Evolutionary conservation across 2,329 filamentous ascomycete genomes (phyloP), one percentile per base, ranked within the genome.

Genomic region (Cladosporium sphaerospermum): DNA sequence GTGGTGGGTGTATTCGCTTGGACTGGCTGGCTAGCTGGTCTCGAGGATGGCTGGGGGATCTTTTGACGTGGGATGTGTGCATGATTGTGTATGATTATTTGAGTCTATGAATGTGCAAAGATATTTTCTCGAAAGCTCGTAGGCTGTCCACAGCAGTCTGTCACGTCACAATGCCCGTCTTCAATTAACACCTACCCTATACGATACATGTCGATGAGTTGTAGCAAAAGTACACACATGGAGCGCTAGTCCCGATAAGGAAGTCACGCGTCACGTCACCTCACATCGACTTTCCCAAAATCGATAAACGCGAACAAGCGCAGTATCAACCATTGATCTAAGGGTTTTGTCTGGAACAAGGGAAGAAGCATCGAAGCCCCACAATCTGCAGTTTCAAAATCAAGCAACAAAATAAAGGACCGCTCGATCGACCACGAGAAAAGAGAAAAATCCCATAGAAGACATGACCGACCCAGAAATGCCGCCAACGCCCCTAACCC

Each of bases 401-500:
- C 4, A 28, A 7, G 1, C 23, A 7, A 28, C 23, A 28, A 28
- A 3, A 7, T 2, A 2, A 36, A 36, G 34, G 4, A 36, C 3
- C 16, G 16, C 16, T 18, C 16, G 3, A 18, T 18, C 16, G 16
- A 18, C 16, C 16, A 36, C 5, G 34, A 36, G n/a, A 9, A 39
- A 39, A 9, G 8, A 14, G 16, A 39, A 14, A 39, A 3, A 37
- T 16, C 11, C 36, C 6, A 37, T 11, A 4, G n/a, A 39, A 39
- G 36, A 39, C 8, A 39, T n/a, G n/a, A 28, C 23, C 23, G 23
- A 28, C 23, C 36, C 48, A 28, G 34, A 9, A 11, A 51, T 51
- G 48, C 9, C 48, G 13, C 32, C 40, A 2, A 28, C 14, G 4
- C 64, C 67, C 1, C 75, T 96, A 51, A 96, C 89, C n/a, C 81